Base-by-base conservation (phyloP, 805 yeast species). In the Limtongia smithiae region DNA sequence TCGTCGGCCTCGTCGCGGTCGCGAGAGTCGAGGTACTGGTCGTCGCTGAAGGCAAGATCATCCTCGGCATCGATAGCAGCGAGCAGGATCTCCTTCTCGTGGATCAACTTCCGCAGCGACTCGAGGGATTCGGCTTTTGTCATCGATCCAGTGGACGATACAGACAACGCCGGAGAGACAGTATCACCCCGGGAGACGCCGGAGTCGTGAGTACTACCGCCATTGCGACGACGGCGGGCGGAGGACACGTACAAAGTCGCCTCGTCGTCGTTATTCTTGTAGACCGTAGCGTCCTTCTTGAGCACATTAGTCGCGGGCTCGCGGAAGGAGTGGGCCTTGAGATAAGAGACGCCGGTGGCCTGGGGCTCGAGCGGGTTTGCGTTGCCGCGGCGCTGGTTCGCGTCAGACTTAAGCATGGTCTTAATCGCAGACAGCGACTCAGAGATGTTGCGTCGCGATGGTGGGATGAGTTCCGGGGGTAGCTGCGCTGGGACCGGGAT, bases 401-500 rank as follows among this genome's bases (percentile, higher is more conserved):
- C 62, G 56, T 69, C 68, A 53, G 63, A 69, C 44, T 72, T 75
- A 60, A 85, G 69, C 37, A 78, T 76, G 47, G 81, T 77, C 67
- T 90, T 91, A 65, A 89, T 79, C 44, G 80, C 78, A 60, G 76
- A 76, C 65, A 83, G 77, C 14, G 84, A 77, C 58, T 82, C 87
- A 55, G 85, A 83, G 51, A 93, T 70, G 51, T 84, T 75, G 60
- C 81, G 80, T 33, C 84, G 77, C 6, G 95, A 84, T 2, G 95
- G 94, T 6, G 98, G 97, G 27, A 89, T 71, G 56, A 91, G 76
- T 63, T 89, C 95, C 2, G 94, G 88, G 2, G 97, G 97, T 45
- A 91, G 75, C 46, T 81, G 72, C 41, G 74, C 64, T 21, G 98
- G 98, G 43, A 93, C 69, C n/a, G 84, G 87, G 56, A 79, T 80